phyloP scores from a whole-genome alignment of 352 stramenopile species.

The Thalassiosira exigua region DNA sequence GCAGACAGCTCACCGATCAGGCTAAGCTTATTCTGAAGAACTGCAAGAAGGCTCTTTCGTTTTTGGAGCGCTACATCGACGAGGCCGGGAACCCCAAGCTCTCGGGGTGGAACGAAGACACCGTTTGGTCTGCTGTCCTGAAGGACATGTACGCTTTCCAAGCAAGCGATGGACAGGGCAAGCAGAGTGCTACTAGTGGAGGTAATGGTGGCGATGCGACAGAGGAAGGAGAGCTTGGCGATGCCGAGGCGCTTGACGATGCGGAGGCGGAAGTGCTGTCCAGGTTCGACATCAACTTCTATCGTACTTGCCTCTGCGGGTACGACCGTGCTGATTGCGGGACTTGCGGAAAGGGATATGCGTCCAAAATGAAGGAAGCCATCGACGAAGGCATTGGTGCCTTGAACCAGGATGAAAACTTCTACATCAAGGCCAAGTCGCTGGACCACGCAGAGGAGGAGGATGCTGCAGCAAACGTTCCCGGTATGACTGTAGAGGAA shows the following conservation, averaged over 20 bases:
- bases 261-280: not conserved
- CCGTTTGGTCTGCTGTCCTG: not conserved
- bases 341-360: not conserved
- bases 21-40: slow-evolving; percentile 3
- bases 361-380: not conserved
- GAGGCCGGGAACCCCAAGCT: not conserved
- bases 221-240: not conserved
- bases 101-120: not conserved
- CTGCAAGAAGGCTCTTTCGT: not conserved
- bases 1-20: not conserved
- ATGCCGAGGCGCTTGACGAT: not conserved
- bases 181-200: not conserved
- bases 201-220: not conserved
- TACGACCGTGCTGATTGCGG: not conserved
- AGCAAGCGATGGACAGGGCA: not conserved
- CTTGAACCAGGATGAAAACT: not conserved
- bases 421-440: not conserved
- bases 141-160: not conserved
- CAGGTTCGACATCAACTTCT: not conserved
- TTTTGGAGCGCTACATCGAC: not conserved
- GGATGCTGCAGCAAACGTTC: not conserved
- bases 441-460: too few relatives aligned
- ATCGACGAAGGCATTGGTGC: not conserved
- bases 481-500: not conserved
- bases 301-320: not conserved